Conservation (phyloP, 1,139 yeast species). For the Casaregolazyma lundiana region DNA sequence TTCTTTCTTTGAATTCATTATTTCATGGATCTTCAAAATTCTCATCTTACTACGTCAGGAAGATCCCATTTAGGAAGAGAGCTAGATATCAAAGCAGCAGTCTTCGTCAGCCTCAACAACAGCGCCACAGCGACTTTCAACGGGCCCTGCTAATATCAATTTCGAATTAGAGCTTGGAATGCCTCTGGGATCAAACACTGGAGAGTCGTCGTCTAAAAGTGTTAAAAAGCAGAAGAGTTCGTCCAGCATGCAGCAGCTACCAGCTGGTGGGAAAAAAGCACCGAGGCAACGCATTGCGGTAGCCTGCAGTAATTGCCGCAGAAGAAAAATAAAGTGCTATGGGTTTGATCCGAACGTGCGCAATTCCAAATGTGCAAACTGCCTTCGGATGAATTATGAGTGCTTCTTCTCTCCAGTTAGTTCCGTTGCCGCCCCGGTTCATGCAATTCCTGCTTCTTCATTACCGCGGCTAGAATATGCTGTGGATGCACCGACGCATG, state of each 20-base stretch:
- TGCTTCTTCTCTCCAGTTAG: conserved; percentile 36
- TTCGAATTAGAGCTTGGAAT: neutral
- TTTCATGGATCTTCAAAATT: too few species aligned
- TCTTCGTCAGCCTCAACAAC: too few species aligned
- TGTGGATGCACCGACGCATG: neutral
- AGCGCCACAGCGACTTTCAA: neutral
- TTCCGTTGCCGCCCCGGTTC: conserved; percentile 27
- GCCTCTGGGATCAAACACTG: neutral
- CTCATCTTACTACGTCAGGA: too few species aligned
- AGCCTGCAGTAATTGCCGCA: conserved; percentile 32
- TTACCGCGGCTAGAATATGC: neutral
- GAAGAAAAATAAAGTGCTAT: conserved; percentile 35
- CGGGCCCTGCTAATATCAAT: neutral
- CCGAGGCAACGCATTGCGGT: conserved; percentile 29
- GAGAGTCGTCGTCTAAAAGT: neutral
- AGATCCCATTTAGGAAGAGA: too few species aligned
- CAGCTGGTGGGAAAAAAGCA: neutral
- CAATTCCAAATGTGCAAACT: conserved; percentile 30
- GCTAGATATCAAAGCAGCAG: too few species aligned
- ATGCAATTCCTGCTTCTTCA: conserved; percentile 16
- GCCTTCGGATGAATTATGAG: conserved; percentile 32
- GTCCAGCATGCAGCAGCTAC: neutral
- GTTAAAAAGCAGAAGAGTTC: neutral
- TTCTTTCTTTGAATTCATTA: too few species aligned
- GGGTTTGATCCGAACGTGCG: conserved; percentile 28